Conservation (phyloP, 2,329 filamentous ascomycete genomes). For the Hymenoscyphus fructigenus region DNA sequence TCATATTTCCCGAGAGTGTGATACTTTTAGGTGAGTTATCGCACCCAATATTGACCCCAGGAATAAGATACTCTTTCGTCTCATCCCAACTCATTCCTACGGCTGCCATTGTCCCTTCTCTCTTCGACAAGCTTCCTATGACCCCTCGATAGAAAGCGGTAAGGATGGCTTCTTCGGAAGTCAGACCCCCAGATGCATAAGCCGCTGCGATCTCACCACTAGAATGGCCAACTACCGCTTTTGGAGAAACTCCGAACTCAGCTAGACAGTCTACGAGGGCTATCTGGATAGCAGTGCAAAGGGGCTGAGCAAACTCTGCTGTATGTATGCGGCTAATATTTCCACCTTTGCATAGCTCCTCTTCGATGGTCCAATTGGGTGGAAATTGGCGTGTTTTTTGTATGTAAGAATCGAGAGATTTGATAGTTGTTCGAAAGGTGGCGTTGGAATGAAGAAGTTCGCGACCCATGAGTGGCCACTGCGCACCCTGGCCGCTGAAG, state of each 20-base stretch:
- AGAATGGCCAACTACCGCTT: constrained; percentile 45
- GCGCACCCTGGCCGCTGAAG: constrained; percentile 35
- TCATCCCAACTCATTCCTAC: constrained; percentile 37
- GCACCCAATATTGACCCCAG: constrained; percentile 28
- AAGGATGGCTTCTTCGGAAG: constrained; percentile 37
- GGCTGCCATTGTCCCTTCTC: constrained; percentile 21
- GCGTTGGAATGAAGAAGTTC: constrained; percentile 18
- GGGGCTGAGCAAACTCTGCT: constrained; percentile 37
- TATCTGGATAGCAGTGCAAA: constrained; percentile 49
- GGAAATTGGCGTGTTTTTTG: constrained; percentile 4
- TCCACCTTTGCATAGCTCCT: constrained; percentile 26
- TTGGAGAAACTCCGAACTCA: constrained; percentile 41
- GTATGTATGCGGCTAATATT: constrained; percentile 40
- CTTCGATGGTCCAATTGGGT: constrained; percentile 22
- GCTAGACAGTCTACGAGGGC: constrained; percentile 43
- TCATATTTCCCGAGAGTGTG: constrained; percentile 32
- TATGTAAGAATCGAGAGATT: constrained; percentile 10
- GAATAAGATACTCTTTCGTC: constrained; percentile 26
- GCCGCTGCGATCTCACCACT: constrained; percentile 50
- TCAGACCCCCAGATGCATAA: constrained; percentile 40
- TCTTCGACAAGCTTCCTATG: constrained; percentile 27
- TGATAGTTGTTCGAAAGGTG: constrained; percentile 25
- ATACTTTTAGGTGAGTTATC: constrained; percentile 31
- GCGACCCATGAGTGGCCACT: constrained; percentile 31
- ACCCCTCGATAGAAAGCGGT: constrained; percentile 44